Base-by-base conservation (phyloP, 2,329 filamentous ascomycete species). In the Coniochaeta prunicola region DNA sequence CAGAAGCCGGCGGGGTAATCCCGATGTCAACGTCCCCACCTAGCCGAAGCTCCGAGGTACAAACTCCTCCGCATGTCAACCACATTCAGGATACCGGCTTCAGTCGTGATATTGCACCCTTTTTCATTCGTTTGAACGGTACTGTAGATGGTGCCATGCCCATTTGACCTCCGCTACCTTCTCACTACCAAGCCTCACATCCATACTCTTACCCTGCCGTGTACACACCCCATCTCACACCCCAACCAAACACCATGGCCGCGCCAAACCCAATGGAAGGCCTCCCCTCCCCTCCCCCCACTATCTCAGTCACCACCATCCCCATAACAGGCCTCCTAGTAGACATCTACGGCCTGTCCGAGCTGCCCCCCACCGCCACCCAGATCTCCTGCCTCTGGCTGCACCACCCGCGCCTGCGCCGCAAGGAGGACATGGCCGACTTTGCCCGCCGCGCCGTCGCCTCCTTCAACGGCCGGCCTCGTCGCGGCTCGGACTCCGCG, bases 351-450 rank as follows among this genome's bases (percentile, higher is more conserved):
- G 92, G 93, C 19, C 82, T 96, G 1, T 76, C 85, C 31, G 90
- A 96, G 69, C 80, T 96, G 0, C 77, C 85, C 1, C 57, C 77
- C 0, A 59, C 70, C 8, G 72, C 76, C 19, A 73, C 79, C 15
- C 76, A 80, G 3, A 76, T 96, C 36, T 86, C 91, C 26, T 90
- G 89, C 66, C 82, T 97, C n/a, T 97, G 92, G 91, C 85, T 97
- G 13, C 83, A 97, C 19, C 92, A 97, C 69, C 90, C 90, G 2
- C 85, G 94, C 26, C 80, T 88, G 0, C 81, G 87, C 58, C 84
- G 78, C 0, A 86, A 89, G 68, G 83, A 84, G 58, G 82, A 82
- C 62, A 97, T 97, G 92, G 78, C 79, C 1, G 84, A 84, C 30
- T 82, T 94, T 58, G 92, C 91, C 2, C 76, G 80, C n/a, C 81